Base-by-base conservation (phyloP, 2,329 filamentous ascomycete species). In the Thermomyces lanuginosus region DNA sequence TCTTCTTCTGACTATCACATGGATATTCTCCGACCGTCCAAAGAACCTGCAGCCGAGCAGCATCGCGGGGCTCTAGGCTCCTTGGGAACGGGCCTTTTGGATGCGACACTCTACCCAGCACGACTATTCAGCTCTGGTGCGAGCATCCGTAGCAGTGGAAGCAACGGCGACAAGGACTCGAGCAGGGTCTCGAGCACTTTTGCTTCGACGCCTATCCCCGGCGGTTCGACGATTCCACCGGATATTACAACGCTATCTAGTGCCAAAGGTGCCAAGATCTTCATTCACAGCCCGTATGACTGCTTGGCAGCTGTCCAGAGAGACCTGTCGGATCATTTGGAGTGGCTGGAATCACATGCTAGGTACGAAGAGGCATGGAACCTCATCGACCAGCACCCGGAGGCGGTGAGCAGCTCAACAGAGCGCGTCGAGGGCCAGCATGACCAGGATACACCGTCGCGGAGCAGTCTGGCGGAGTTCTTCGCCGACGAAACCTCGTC, bases 211-310 rank as follows among this genome's bases (percentile, higher is more conserved):
- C 71, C 42, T 60, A 60, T 26, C 51, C 64, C 40, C 49, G 35
- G 33, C 10, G 46, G 48, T 17, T 30, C 31, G 11, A 13, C 51
- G 51, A 14, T 51, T 22, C 36, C 49, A 11, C 53, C 53, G 36
- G 49, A 58, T 34, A 36, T 55, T 2, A 61, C 64, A 36, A 63
- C 60, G 24, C 57, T 66, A 37, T 56, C 58, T 10, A 51, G 57
- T 4, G 62, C 64, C 6, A 59, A 64, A 19, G 73, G 74, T 5
- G 61, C 75, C 38, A 79, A 95, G 44, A 78, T 98, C 9, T 93
- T 93, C 47, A 81, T 98, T 21, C 83, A 92, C 43, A 93, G 83
- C 41, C 89, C 89, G 0, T 98, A 91, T 45, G 89, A 98, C 52
- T 95, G 84, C 42, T 76, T 95, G n/a, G 60, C 93, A 29, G 81